Percentiles rank a stretch among this genome's conserved stretches.
These are phyloP conservation scores for Aspergillus ellipticus DNA, from an alignment of 495 filamentous ascomycete species.

Conservation along the genomic window DNA sequence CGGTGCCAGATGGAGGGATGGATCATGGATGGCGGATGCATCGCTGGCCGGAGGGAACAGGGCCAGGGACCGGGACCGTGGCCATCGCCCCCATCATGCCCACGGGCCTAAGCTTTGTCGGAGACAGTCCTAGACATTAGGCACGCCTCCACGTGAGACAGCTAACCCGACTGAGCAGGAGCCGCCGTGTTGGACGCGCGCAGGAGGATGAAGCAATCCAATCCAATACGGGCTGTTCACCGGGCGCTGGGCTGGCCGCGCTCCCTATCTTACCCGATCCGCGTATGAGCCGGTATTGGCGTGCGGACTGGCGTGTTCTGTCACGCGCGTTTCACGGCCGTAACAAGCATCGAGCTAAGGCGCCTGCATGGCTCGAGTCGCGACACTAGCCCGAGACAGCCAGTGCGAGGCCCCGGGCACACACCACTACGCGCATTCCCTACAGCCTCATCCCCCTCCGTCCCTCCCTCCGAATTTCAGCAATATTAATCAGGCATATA, in stretches of 20 bases:
- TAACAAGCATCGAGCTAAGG: constrained; percentile 1
- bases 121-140: no score
- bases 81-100: no score
- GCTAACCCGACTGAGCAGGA: neutral
- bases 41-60: no score
- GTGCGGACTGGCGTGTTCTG: constrained; percentile 6
- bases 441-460: constrained; percentile 7
- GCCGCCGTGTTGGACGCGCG: no score
- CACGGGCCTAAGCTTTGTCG: no score
- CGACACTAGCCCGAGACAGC: neutral
- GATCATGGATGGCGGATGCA: no score
- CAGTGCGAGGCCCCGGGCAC: neutral
- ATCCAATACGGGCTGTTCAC: neutral
- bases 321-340: constrained; percentile 18
- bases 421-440: neutral
- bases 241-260: neutral
- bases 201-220: neutral
- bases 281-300: constrained; percentile 15
- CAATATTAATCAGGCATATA: constrained; percentile 5
- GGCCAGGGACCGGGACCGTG: no score
- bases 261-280: constrained; percentile 25
- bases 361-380: neutral
- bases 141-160: neutral
- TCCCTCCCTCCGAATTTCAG: neutral
- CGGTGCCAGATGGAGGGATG: no score